A percentile compares a stretch with the other conserved stretches of the same genome.
phyloP scores from a whole-genome alignment of 2,329 filamentous ascomycete species.

The Exserohilum rostratum region DNA sequence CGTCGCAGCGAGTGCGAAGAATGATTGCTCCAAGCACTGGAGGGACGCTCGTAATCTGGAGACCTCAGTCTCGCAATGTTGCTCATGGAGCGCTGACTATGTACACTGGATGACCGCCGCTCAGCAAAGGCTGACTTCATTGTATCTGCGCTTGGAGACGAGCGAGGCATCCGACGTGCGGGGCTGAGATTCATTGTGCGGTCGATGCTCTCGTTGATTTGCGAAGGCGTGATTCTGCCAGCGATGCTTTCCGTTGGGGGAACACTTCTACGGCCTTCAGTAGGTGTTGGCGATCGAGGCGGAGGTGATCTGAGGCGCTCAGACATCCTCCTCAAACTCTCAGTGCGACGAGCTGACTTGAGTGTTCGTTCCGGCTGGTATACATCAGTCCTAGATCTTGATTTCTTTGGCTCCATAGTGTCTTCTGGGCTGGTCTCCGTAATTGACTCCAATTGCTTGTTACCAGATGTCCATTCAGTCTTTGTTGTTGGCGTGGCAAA shows the following conservation, averaged over 20 bases:
- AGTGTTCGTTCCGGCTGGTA: conserved; percentile 51
- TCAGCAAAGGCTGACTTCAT: conserved; percentile 45
- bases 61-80: conserved; percentile 50
- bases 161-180: conserved; percentile 43
- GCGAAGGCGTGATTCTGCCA: conserved; percentile 31
- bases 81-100: conserved; percentile 53
- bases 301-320: conserved; percentile 42
- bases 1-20: conserved; percentile 75
- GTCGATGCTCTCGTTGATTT: conserved; percentile 55
- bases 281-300: conserved; percentile 39
- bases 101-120: conserved; percentile 48
- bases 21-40: conserved; percentile 64
- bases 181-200: conserved; percentile 47
- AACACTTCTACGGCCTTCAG: conserved; percentile 27
- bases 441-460: conserved; percentile 56
- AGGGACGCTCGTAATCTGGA: conserved; percentile 61
- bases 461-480: conserved; percentile 37
- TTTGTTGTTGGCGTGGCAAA: conserved; percentile 34
- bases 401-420: conserved; percentile 50
- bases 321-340: conserved; percentile 41
- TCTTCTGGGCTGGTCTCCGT: conserved; percentile 57
- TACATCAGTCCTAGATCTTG: conserved; percentile 51
- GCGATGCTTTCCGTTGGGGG: conserved; percentile 35
- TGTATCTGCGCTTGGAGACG: conserved; percentile 43
- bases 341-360: conserved; percentile 48